Evolutionary conservation across 2,329 filamentous ascomycete genomes (phyloP), one percentile per base, ranked within the genome.

Genomic region (Elsinoe arachidis): DNA sequence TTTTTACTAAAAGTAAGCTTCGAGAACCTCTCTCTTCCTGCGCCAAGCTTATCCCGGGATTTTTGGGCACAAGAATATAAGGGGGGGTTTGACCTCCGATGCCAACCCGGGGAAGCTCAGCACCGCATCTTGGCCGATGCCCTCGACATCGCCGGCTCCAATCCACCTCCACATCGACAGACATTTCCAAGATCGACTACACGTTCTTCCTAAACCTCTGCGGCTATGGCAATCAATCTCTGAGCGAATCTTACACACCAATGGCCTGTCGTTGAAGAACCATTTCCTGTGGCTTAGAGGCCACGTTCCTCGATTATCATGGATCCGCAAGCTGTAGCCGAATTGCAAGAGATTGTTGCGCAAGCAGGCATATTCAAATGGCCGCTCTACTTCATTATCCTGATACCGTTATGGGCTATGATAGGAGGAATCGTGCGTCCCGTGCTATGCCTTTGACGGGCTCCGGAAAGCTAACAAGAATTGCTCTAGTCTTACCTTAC

Each of bases 401-500:
- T 47, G 3, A 56, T 47, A 46, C 54, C 54, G 23, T 10, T 56
- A 38, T 46, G 39, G 41, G 54, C 54, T 21, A 38, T 49, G 38
- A 19, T 56, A 1, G 39, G 26, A 33, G 54, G 54, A 37, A 14
- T 46, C 9, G 54, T 56, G 41, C 5, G 54, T 56, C 5, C 12
- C n/a, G n/a, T 17, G 9, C n/a, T 4, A 34, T 10, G 6, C 12
- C 21, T 23, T 4, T 14, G 14, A 15, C 2, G 10, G 14, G 17
- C 19, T 6, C 17, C 3, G 21, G 38, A 49, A 7, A n/a, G 33
- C 15, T 56, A 19, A 35, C 19, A 46, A 17, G 5, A 35, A 33
- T 39, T 55, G 37, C 21, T n/a, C 19, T 55, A 69, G 67, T 58
- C 64, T 2, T 69, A 67, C 56, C 59, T 65, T 9, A 46, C 85